phyloP scores from a whole-genome alignment of 192 early-diverging fungal genomes.

The Dispira simplex region DNA sequence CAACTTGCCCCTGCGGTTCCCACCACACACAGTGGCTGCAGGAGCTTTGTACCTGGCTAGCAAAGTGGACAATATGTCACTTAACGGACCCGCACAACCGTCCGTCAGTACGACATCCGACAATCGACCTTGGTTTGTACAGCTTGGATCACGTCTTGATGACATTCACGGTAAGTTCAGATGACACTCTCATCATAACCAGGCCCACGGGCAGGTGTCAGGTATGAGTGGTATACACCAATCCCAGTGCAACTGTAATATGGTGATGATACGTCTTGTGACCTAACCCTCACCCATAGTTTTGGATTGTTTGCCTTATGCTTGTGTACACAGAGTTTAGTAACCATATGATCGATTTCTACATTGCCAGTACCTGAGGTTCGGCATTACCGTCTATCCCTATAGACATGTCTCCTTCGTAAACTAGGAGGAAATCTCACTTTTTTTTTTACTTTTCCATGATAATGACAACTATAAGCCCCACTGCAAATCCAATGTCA shows the following conservation, averaged over 20 bases:
- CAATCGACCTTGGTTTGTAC: background rate
- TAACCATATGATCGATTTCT: slow-evolving; percentile 29
- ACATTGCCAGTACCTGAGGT: slow-evolving; percentile 10
- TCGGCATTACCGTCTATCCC: too few species aligned
- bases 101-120: slow-evolving; percentile 1
- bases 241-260: too few species aligned
- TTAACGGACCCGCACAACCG: slow-evolving; percentile 12
- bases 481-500: too few species aligned
- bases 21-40: slow-evolving; percentile 20
- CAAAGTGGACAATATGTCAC: slow-evolving; percentile 18
- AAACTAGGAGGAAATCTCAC: too few species aligned
- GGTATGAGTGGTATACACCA: background rate
- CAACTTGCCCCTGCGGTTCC: slow-evolving; percentile 27
- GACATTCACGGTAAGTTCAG: slow-evolving; percentile 1
- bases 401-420: too few species aligned
- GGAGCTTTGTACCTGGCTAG: slow-evolving; percentile 26
- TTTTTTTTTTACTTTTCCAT: too few species aligned
- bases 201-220: slow-evolving; percentile 7
- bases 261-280: too few species aligned
- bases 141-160: slow-evolving; percentile 7
- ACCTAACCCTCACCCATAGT: slow-evolving; percentile 15
- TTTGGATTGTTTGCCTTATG: slow-evolving; percentile 23
- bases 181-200: background rate
- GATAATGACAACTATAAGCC: too few species aligned
- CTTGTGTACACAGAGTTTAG: slow-evolving; percentile 24